Evolutionary conservation across 148 eudicot species (phyloP).

Genomic region (Spergularia bocconei): DNA sequence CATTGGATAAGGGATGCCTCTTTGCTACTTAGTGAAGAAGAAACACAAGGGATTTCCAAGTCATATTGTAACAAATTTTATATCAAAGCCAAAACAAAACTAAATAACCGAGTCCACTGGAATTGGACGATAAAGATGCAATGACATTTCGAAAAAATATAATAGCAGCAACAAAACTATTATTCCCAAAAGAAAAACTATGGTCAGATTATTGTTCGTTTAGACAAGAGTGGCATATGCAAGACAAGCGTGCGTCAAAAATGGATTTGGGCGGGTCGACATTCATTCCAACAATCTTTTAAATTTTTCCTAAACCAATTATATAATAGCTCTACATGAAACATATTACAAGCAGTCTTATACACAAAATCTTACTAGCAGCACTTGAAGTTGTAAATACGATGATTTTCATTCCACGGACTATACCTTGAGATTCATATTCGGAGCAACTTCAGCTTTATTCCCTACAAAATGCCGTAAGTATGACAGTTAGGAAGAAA

Average conservation of each 20-base stretch:
- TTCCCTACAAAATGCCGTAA: slow-evolving; percentile 6
- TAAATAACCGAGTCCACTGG: too few species aligned
- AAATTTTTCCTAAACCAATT: neutral
- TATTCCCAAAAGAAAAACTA: neutral
- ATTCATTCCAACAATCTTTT: neutral
- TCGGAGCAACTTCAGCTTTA: slow-evolving; percentile 12
- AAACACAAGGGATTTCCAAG: too few species aligned
- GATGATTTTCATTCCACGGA: too few species aligned
- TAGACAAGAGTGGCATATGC: neutral
- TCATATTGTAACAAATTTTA: too few species aligned
- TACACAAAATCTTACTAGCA: neutral
- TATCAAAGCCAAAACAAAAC: too few species aligned
- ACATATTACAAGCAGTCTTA: neutral
- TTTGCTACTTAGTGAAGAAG: too few species aligned
- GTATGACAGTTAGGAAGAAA: neutral
- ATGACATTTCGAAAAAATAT: too few species aligned
- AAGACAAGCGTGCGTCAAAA: neutral
- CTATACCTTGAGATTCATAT: slow-evolving; percentile 26
- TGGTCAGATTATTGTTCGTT: neutral
- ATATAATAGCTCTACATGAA: neutral
- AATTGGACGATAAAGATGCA: too few species aligned
- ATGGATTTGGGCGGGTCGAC: neutral
- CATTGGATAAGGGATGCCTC: too few species aligned
- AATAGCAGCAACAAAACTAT: neutral
- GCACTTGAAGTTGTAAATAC: neutral